Evolutionary conservation across 306 rosid genomes (phyloP), one percentile per base, ranked within the genome.

Genomic region (Fragaria ananassa): DNA sequence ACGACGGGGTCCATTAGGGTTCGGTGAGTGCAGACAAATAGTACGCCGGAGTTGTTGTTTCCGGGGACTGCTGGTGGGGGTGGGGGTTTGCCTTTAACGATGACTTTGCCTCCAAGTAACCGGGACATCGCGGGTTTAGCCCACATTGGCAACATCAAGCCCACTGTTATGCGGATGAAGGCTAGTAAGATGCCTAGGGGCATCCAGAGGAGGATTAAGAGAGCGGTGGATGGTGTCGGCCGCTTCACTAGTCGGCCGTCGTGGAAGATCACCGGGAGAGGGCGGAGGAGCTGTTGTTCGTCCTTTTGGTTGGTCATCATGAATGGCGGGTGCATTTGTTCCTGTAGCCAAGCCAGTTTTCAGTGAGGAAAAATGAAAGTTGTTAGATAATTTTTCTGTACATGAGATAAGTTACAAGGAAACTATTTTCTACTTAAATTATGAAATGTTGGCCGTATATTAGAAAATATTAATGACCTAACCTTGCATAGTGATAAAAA

Each of bases 161-260:
- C 93, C 2, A 86, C 2, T 1, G 50, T 0, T 21, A 95, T 63
- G 58, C 97, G 93, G 41, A 80, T 64, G 69, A 81, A 34, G 27
- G 97, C 97, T 0, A 95, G 90, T 2, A 85, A 0, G 66, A 95
- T 83, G 68, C 99, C 99, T 4, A 95, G n/a, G n/a, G 99, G 99
- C 61, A 92, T 88, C 99, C 99, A 95, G 10, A 95, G 72, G 70
- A 92, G 80, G 85, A 95, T 92, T 21, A 90, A 39, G 9, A 95
- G 84, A 56, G 97, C 90, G 8, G 89, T 89, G 34, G 82, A 67
- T 0, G 99, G 87, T 0, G 97, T 89, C 0, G 99, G 99, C 17
- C 91, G 90, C 84, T 87, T 92, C n/a, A 92, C 99, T 0, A 95
- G 83, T 7, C 99, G 97, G 15, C 99, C 99, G 14, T 95, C 99